Percentiles rank a stretch among this genome's conserved stretches.
Conservation (phyloP, 78 protist species). For the Bodo saltans region DNA sequence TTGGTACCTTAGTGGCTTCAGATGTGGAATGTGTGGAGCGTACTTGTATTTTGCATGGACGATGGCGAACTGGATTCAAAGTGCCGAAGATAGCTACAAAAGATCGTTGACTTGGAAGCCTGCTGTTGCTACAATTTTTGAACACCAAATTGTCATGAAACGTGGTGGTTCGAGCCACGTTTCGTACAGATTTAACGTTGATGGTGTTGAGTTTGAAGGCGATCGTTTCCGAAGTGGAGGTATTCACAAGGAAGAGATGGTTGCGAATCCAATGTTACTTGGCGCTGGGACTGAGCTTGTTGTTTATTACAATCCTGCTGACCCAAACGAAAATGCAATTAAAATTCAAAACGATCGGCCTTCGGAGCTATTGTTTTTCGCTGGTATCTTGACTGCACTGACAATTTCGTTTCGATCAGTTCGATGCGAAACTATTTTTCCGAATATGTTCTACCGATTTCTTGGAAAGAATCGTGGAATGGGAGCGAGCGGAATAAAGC, state of each 20-base stretch:
- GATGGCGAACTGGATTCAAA: not conserved
- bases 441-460: not conserved
- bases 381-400: not conserved
- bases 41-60: not conserved
- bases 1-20: not conserved
- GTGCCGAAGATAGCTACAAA: not conserved
- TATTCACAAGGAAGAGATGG: not conserved
- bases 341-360: not conserved
- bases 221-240: not conserved
- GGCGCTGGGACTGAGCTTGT: not conserved
- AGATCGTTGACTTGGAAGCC: not conserved
- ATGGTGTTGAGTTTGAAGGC: not conserved
- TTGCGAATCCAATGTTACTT: not conserved
- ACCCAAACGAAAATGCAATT: not conserved
- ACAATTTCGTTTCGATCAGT: not conserved
- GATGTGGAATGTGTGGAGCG: not conserved
- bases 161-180: not conserved
- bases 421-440: not conserved
- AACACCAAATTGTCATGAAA: not conserved
- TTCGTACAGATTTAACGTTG: not conserved
- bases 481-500: no score
- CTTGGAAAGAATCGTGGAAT: not conserved
- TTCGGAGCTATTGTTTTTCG: not conserved
- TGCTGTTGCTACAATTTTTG: not conserved
- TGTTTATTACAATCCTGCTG: not conserved